phyloP scores from a whole-genome alignment of 768 basidiomycete species.

The Scleroderma citrinum region DNA sequence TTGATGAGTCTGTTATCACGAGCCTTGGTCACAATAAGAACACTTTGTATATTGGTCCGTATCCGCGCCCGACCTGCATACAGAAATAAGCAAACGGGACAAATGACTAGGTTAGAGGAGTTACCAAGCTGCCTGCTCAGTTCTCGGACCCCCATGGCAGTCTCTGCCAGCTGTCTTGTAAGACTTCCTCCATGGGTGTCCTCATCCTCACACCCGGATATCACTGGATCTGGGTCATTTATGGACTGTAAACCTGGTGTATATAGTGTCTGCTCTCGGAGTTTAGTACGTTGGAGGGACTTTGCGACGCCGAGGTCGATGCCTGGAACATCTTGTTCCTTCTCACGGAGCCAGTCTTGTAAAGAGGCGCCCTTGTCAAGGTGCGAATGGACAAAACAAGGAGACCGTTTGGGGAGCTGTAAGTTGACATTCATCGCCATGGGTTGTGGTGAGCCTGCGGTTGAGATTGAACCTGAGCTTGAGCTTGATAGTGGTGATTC shows the following conservation, averaged over 20 bases:
- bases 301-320: constrained; percentile 45
- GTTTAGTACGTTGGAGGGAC: constrained; percentile 33
- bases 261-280: constrained; percentile 5
- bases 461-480: constrained; percentile 23
- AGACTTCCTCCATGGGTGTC: constrained; percentile 71
- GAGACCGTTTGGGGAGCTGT: constrained; percentile 42
- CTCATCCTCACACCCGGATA: constrained; percentile 41
- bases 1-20: constrained; percentile 95
- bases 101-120: constrained; percentile 17
- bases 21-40: constrained; percentile 96
- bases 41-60: constrained; percentile 83
- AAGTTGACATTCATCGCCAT: constrained; percentile 20
- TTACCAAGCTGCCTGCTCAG: constrained; percentile 98
- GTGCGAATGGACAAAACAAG: constrained; percentile 91
- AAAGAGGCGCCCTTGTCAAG: constrained; percentile 79
- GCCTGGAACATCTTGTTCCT: constrained; percentile 20
- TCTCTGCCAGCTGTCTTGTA: constrained; percentile 92
- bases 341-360: constrained; percentile 61
- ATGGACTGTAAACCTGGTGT: constrained; percentile 11
- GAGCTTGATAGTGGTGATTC: constrained; percentile 10
- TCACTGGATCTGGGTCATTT: constrained; percentile 13
- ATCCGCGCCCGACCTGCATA: constrained; percentile 82
- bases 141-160: constrained; percentile 93
- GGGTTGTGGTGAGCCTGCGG: constrained; percentile 21
- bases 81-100: constrained; percentile 6